Conservation (phyloP, 2,329 filamentous ascomycete species). For the Xylaria arbuscula region DNA sequence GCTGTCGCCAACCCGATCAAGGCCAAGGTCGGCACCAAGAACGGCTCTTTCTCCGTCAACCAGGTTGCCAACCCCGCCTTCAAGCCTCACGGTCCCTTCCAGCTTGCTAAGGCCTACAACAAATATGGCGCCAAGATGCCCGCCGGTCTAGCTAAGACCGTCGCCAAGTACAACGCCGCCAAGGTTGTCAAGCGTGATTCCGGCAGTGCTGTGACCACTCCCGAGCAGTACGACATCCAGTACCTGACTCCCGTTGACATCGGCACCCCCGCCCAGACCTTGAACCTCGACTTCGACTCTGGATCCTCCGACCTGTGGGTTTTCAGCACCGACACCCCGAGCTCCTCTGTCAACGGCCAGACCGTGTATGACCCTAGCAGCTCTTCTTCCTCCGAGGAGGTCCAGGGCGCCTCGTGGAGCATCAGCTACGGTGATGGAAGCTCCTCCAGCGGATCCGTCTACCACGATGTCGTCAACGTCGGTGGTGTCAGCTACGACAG, state of each 20-base stretch:
- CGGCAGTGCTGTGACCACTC: conserved; percentile 45
- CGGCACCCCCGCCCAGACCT: conserved; percentile 50
- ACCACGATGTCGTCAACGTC: conserved; percentile 49
- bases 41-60: conserved; percentile 44
- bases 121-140: conserved; percentile 47
- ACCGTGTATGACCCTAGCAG: conserved; percentile 45
- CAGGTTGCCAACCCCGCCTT: conserved; percentile 46
- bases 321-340: conserved; percentile 47
- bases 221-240: conserved; percentile 48
- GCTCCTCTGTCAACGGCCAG: conserved; percentile 45
- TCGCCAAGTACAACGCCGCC: conserved; percentile 41
- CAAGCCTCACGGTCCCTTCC: conserved; percentile 44
- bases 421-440: conserved; percentile 51
- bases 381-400: conserved; percentile 45
- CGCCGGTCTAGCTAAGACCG: conserved; percentile 42
- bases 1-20: conserved; percentile 43
- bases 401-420: conserved; percentile 46
- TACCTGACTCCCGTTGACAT: conserved; percentile 50
- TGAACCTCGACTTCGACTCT: conserved; percentile 52
- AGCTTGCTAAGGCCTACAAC: conserved; percentile 48
- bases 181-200: conserved; percentile 41
- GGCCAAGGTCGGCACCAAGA: conserved; percentile 39
- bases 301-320: conserved; percentile 53
- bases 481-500: conserved; percentile 46
- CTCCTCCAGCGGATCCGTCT: conserved; percentile 52